phyloP scores from a whole-genome alignment of 352 stramenopile species.

The Phytophthora crassamura region DNA sequence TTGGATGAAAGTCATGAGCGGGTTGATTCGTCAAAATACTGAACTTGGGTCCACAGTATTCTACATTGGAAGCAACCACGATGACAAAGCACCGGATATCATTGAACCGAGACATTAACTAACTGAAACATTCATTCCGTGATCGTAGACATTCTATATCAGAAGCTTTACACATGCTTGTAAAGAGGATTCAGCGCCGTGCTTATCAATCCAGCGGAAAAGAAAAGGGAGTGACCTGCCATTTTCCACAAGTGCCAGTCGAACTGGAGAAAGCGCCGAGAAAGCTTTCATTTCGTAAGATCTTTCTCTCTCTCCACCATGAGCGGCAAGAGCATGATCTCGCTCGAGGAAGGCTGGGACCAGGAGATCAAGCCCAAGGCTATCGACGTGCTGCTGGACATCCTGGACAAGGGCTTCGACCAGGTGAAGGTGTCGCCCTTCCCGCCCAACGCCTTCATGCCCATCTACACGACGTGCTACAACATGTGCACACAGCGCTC shows the following conservation, averaged over 20 bases:
- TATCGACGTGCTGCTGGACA: conserved; percentile 88
- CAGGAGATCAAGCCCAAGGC: conserved; percentile 90
- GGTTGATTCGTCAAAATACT: neutral
- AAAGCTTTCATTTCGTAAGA: too few relatives aligned
- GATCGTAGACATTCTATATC: conserved; percentile 3
- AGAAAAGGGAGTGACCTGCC: conserved; percentile 15
- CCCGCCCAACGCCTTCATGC: conserved; percentile 88
- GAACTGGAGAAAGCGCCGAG: neutral
- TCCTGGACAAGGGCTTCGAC: conserved; percentile 88
- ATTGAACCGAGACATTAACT: neutral
- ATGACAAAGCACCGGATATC: neutral
- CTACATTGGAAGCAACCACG: neutral
- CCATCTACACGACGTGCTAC: conserved; percentile 95
- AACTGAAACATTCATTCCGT: neutral
- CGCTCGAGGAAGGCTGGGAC: conserved; percentile 88
- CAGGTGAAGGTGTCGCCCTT: conserved; percentile 84
- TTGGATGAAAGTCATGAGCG: conserved; percentile 12
- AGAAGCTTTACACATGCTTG: conserved; percentile 4
- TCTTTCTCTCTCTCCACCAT: conserved; percentile 35
- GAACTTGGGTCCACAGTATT: conserved; percentile 10
- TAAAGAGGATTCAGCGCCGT: conserved; percentile 15
- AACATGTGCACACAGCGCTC: conserved; percentile 99
- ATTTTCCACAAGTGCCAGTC: conserved; percentile 6
- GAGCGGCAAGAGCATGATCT: conserved; percentile 85
- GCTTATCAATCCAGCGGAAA: conserved; percentile 23